phyloP scores from a whole-genome alignment of 495 filamentous ascomycete genomes.

The Usnea hakonensis region DNA sequence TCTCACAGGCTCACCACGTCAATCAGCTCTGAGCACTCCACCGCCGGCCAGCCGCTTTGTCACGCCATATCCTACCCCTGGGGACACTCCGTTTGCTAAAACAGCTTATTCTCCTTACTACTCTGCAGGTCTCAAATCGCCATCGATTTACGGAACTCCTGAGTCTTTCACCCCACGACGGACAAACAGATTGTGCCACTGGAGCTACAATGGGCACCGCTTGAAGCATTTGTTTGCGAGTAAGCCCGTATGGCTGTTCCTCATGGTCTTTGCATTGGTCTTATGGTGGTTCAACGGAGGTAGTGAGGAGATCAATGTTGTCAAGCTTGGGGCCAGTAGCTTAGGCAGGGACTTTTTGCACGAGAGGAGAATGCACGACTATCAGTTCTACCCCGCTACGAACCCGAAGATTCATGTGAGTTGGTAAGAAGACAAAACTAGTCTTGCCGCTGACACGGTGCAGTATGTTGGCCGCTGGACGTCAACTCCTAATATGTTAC shows the following conservation, averaged over 20 bases:
- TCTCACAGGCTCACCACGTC: conserved; percentile 22
- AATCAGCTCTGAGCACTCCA: conserved; percentile 11
- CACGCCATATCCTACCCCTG: conserved; percentile 19
- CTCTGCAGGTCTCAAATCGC: conserved; percentile 22
- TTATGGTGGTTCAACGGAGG: conserved; percentile 26
- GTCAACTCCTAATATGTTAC: conserved; percentile 29
- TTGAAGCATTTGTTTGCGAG: conserved; percentile 15
- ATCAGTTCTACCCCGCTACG: conserved; percentile 28
- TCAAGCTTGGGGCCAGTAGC: conserved; percentile 19
- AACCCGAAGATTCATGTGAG: conserved; percentile 30
- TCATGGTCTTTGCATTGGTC: conserved; percentile 18
- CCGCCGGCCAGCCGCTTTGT: conserved; percentile 13
- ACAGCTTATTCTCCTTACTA: conserved; percentile 27
- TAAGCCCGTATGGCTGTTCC: conserved; percentile 20
- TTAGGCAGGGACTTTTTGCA: conserved; percentile 22
- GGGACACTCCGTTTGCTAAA: conserved; percentile 20
- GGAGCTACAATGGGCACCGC: conserved; percentile 12
- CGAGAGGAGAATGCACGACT: conserved; percentile 24
- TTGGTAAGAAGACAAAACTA: not conserved
- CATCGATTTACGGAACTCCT: conserved; percentile 16
- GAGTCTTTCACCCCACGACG: conserved; percentile 13
- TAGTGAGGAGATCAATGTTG: conserved; percentile 19
- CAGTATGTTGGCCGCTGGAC: conserved; percentile 34
- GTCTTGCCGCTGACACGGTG: not conserved
- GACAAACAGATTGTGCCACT: conserved; percentile 8